Evolutionary conservation across 495 filamentous ascomycete genomes (phyloP), one percentile per base, ranked within the genome.

Genomic region (Recurvomyces mirabilis): DNA sequence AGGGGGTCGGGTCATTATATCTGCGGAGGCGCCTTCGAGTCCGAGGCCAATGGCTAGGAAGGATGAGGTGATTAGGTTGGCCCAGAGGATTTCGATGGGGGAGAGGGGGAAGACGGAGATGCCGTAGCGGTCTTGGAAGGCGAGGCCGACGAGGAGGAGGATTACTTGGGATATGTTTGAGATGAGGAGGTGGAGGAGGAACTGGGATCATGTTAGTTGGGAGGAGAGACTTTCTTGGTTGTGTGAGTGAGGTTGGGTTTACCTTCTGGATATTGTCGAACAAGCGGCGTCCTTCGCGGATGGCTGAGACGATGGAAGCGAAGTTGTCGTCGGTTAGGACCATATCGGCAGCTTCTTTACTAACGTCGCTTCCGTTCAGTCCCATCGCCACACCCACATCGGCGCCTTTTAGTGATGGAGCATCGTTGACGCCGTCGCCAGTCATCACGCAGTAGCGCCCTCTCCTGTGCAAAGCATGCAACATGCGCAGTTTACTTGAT

Each of bases 321-420:
- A 85, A 84, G 59, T 88, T 84, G 47, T 87, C 80, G 47, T 86
- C 80, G 0, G 78, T 75, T 22, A 93, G 68, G 12, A 93, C 77
- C 59, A 93, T 77, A 47, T 84, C 81, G 0, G 83, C 79, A 2
- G 85, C 85, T 54, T 87, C 83, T 56, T 85, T 87, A 13, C 85
- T 81, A 19, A 89, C 84, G 60, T 93, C 85, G 23, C 77, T 81
- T 1, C 85, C 84, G n/a, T 72, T 67, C 24, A 79, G 0, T 24
- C 81, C 82, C 81, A 91, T 86, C 5, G 84, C 82, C 56, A 93
- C 87, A 51, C 85, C 85, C 28, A 91, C 75, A 60, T 93, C 84
- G 14, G 85, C 81, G 22, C 76, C 71, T 58, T 84, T 85, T 14
- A 93, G 65, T 1, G 82, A 82, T 1, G 85, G 84, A 3, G 82